A percentile compares a stretch with the other conserved stretches of the same genome.
These are phyloP conservation scores for Collybiopsis luxurians DNA, from an alignment of 768 basidiomycete species.

Conservation along the genomic window DNA sequence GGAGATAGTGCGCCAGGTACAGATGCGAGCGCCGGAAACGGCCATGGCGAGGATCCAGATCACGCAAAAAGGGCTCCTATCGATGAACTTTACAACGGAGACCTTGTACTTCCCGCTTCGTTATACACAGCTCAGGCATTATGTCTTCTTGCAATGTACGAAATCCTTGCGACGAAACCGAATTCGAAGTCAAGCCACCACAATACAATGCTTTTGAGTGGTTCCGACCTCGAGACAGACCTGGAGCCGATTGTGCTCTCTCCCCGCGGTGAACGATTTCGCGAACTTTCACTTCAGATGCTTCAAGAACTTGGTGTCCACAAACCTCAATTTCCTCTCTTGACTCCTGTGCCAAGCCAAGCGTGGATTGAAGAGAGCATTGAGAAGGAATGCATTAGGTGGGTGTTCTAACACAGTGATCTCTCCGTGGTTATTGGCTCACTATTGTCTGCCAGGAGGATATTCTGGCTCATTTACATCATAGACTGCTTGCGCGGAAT, in stretches of 20 bases:
- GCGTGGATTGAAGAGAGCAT: slow-evolving; percentile 60
- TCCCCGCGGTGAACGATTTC: slow-evolving; percentile 7
- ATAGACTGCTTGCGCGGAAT: slow-evolving; percentile 8
- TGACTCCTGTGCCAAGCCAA: slow-evolving; percentile 56
- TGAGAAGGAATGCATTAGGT: slow-evolving; percentile 73
- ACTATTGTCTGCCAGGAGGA: slow-evolving; percentile 10
- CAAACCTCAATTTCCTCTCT: slow-evolving; percentile 56
- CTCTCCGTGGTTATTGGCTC: neutral
- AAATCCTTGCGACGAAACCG: slow-evolving; percentile 46
- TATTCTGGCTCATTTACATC: slow-evolving; percentile 10
- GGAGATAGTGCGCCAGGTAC: neutral
- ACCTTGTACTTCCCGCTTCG: slow-evolving; percentile 29
- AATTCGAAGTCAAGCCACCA: slow-evolving; percentile 27
- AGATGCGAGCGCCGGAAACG: neutral
- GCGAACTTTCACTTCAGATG: slow-evolving; percentile 65
- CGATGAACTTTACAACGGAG: neutral
- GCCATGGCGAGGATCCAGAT: neutral
- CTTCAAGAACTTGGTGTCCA: slow-evolving; percentile 66
- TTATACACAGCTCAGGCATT: slow-evolving; percentile 76
- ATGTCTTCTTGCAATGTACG: slow-evolving; percentile 68
- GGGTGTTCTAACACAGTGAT: neutral
- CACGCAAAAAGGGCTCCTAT: neutral
- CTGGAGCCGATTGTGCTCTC: neutral
- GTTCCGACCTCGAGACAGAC: neutral
- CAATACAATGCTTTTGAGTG: neutral